Evolutionary conservation across 2,329 filamentous ascomycete genomes (phyloP).

Genomic region (Macrophomina phaseolina): DNA sequence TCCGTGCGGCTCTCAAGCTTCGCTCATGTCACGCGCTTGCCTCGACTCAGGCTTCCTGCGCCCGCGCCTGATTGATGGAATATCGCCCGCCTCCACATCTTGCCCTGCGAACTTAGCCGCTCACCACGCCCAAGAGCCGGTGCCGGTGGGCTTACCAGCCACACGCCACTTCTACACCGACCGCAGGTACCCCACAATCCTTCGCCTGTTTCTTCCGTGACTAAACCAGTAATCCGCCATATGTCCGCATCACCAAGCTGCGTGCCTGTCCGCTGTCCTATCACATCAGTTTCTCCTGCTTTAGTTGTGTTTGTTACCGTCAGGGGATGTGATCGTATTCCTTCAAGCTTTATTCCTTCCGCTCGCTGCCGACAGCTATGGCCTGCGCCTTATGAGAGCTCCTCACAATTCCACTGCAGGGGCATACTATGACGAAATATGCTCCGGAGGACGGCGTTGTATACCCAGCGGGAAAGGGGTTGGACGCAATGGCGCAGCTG

Average conservation of each 20-base stretch:
- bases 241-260: not conserved
- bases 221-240: not conserved
- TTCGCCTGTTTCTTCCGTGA: not conserved
- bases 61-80: constrained; percentile 17
- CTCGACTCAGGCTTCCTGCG: not conserved
- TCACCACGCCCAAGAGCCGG: not conserved
- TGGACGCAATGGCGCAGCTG: constrained; percentile 7
- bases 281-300: not conserved
- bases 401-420: not conserved
- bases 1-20: constrained; percentile 20
- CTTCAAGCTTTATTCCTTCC: constrained; percentile 3
- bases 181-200: constrained; percentile 18
- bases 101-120: constrained; percentile 7
- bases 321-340: not conserved
- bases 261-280: not conserved
- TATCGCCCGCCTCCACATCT: constrained; percentile 13
- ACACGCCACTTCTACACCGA: constrained; percentile 15
- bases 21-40: constrained; percentile 10
- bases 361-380: not conserved
- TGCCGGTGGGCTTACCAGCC: constrained; percentile 20
- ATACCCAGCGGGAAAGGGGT: constrained; percentile 3
- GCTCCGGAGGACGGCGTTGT: not conserved
- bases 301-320: not conserved
- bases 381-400: not conserved
- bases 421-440: constrained; percentile 1